Evolutionary conservation across 2,329 filamentous ascomycete genomes (phyloP).

Genomic region (Diaporthe citrichinensis): DNA sequence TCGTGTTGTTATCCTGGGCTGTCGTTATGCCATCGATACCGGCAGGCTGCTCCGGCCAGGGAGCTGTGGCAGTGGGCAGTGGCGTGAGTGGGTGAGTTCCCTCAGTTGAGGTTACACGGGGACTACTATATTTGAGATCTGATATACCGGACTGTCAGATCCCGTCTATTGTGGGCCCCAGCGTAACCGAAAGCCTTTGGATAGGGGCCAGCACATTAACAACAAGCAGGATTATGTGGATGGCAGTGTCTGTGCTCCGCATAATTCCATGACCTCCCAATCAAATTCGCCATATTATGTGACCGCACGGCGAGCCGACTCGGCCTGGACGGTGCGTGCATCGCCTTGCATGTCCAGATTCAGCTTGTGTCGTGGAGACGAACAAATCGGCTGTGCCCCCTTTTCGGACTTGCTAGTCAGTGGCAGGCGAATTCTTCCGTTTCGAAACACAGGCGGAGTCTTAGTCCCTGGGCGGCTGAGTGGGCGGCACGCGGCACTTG

Average conservation of each 20-base stretch:
- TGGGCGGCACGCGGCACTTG: not conserved
- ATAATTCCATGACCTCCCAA: constrained; percentile 7
- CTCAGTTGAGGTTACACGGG: not conserved
- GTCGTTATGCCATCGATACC: not conserved
- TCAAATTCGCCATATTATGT: not conserved
- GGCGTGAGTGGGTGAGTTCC: constrained; percentile 2
- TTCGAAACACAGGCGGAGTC: constrained; percentile 17
- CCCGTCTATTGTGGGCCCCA: constrained; percentile 13
- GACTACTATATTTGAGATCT: constrained; percentile 28
- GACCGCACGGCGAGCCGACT: not conserved
- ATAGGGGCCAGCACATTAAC: constrained; percentile 4
- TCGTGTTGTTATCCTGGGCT: not conserved
- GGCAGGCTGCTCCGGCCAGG: not conserved
- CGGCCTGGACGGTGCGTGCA: not conserved
- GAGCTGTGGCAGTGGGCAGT: not conserved
- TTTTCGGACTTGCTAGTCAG: constrained; percentile 19
- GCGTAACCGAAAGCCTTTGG: not conserved
- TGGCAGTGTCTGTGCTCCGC: not conserved
- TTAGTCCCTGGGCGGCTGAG: constrained; percentile 3
- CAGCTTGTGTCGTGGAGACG: constrained; percentile 1
- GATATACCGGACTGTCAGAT: constrained; percentile 26
- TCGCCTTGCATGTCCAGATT: not conserved
- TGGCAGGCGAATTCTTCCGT: not conserved
- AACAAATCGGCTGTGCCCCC: not conserved
- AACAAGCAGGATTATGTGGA: constrained; percentile 1